Base-by-base conservation (phyloP, 305 asterid species). In the Fraxinus floribunda region DNA sequence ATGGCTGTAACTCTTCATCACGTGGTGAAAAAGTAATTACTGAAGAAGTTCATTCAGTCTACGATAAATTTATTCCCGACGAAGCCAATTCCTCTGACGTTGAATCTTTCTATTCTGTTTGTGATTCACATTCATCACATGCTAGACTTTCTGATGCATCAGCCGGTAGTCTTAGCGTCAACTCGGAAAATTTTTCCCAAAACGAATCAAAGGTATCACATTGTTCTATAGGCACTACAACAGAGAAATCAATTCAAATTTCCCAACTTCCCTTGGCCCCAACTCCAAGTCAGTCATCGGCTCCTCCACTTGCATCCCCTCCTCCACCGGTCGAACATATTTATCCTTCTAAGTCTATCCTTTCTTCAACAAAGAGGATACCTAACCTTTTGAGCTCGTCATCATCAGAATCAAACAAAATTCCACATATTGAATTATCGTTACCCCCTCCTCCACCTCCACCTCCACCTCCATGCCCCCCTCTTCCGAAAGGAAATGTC, bases 101-200 rank as follows among this genome's bases (percentile, higher is more conserved):
- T 81, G 96, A 93, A 84, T 92, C 95, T 15, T 94, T 92, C 83
- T 96, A 94, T 84, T 94, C 98, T 7, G 30, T 93, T 5, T 89
- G 91, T 71, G 90, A 89, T 80, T 92, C 97, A 2, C 90, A 86
- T 35, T 36, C 39, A 6, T 6, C 39, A 36, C 39, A 5, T 5
- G n/a, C 79, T 24, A 88, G 93, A 76, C 78, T 87, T 75, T 92
- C 98, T 64, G 89, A 88, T 82, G 97, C 91, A 78, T 94, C 98
- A 34, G 87, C 88, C 78, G 78, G 79, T 62, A 89, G 89, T 86
- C 32, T 82, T 38, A 64, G 81, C 26, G 97, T 88, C 32, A 79
- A 75, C 72, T 86, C 87, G 1, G 94, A 89, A 34, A 80, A 62
- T n/a, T 30, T 80, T 71, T 83, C 86, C 15, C 79, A 72, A 11